phyloP scores from a whole-genome alignment of 495 filamentous ascomycete species.

The Hypoxylon perforatum region DNA sequence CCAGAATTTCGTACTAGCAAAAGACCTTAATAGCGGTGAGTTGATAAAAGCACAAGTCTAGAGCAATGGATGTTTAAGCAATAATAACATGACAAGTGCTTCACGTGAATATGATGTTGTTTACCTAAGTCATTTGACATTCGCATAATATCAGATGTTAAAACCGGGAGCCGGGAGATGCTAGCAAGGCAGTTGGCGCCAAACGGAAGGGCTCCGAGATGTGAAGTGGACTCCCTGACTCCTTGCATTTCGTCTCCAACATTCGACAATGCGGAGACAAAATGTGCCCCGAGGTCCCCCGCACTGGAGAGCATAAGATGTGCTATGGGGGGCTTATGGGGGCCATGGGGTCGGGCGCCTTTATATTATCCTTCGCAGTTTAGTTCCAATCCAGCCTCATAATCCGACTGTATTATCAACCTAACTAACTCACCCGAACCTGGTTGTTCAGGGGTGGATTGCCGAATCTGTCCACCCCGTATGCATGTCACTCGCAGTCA shows the following conservation, averaged over 20 bases:
- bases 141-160: neutral
- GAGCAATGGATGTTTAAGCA: too few relatives aligned
- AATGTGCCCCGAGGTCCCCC: slow-evolving; percentile 10
- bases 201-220: slow-evolving; percentile 6
- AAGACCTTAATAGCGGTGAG: too few relatives aligned
- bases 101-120: too few relatives aligned
- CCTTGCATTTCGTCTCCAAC: slow-evolving; percentile 10
- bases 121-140: neutral
- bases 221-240: neutral
- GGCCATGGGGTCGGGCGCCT: slow-evolving; percentile 16
- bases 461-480: slow-evolving; percentile 35
- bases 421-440: slow-evolving; percentile 5
- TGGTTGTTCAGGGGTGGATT: slow-evolving; percentile 21
- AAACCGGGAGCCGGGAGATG: neutral
- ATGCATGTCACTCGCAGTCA: slow-evolving; percentile 25
- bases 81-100: too few relatives aligned
- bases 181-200: neutral
- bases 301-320: slow-evolving; percentile 13
- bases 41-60: too few relatives aligned
- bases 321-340: neutral
- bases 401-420: slow-evolving; percentile 30
- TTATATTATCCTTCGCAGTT: slow-evolving; percentile 4
- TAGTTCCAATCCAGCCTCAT: slow-evolving; percentile 35
- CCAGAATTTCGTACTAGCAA: neutral
- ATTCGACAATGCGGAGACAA: slow-evolving; percentile 32